phyloP scores from a whole-genome alignment of 2,329 filamentous ascomycete genomes.

The Exophiala mesophila region DNA sequence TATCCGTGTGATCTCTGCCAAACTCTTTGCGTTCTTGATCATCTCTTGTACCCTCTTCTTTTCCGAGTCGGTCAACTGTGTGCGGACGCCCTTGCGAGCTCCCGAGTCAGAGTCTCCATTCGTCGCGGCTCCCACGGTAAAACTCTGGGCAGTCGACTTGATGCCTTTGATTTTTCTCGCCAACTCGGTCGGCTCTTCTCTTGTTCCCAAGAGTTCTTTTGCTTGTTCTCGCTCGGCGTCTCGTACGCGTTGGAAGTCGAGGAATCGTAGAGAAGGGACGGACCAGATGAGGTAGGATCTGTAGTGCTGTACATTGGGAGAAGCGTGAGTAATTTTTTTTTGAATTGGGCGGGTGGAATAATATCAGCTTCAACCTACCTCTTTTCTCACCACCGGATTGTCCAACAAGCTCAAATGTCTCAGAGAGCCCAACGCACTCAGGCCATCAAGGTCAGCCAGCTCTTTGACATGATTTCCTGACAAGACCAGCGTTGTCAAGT shows the following conservation, averaged over 20 bases:
- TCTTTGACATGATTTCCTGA: conserved; percentile 77
- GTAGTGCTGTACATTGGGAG: conserved; percentile 62
- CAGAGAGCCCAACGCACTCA: conserved; percentile 63
- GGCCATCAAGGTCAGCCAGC: conserved; percentile 79
- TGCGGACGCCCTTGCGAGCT: conserved; percentile 61
- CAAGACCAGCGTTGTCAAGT: conserved; percentile 74
- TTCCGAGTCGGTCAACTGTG: conserved; percentile 84
- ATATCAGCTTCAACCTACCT: conserved; percentile 56
- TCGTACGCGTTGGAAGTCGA: conserved; percentile 91
- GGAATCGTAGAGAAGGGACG: conserved; percentile 76
- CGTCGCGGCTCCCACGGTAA: conserved; percentile 48
- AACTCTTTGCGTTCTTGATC: conserved; percentile 80
- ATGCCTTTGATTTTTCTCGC: conserved; percentile 79
- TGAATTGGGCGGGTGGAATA: too few relatives aligned
- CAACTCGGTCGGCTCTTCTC: conserved; percentile 70
- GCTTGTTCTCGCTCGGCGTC: conserved; percentile 74
- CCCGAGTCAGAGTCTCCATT: conserved; percentile 39
- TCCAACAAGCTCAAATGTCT: conserved; percentile 77
- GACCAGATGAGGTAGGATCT: conserved; percentile 87
- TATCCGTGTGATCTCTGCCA: conserved; percentile 82
- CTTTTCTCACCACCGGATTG: conserved; percentile 87
- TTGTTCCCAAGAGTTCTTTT: conserved; percentile 75
- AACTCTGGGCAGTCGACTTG: conserved; percentile 63
- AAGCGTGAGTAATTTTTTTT: not conserved
- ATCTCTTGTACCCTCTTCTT: conserved; percentile 77